These are phyloP conservation scores for Pseudozyma sp. DNA, from an alignment of 1,284 basidiomycete species.

Conservation along the genomic window DNA sequence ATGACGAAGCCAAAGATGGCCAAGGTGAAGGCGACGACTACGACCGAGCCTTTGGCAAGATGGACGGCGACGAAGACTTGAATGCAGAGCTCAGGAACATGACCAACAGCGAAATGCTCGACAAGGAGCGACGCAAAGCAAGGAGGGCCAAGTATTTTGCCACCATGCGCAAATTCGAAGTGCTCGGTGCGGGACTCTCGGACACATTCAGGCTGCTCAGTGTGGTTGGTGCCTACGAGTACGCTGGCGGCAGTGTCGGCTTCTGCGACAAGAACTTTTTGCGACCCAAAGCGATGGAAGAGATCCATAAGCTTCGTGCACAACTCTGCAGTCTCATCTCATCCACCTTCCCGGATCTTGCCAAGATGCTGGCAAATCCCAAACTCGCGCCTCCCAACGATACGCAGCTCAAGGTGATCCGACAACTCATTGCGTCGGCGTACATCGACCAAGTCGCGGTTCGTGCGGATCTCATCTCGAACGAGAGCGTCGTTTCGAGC, in stretches of 20 bases:
- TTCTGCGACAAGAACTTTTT: constrained; percentile 94
- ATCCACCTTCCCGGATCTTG: constrained; percentile 28
- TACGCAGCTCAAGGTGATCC: constrained; percentile 84
- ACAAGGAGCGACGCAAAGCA: constrained; percentile 74
- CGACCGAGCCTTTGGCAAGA: constrained; percentile 63
- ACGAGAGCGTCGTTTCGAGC: constrained; percentile 33
- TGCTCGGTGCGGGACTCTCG: constrained; percentile 84
- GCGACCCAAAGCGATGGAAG: constrained; percentile 96
- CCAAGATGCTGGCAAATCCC: constrained; percentile 39
- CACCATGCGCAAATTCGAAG: constrained; percentile 77
- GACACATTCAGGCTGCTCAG: constrained; percentile 90
- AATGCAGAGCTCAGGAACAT: constrained; percentile 71
- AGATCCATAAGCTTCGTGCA: constrained; percentile 94
- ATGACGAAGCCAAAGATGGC: constrained; percentile 71
- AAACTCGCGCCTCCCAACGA: constrained; percentile 56
- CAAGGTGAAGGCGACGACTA: constrained; percentile 75
- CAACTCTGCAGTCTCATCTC: constrained; percentile 73
- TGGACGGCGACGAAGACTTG: constrained; percentile 71
- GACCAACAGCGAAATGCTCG: constrained; percentile 74
- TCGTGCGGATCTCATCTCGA: constrained; percentile 81
- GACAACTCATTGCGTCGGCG: constrained; percentile 87
- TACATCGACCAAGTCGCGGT: constrained; percentile 97
- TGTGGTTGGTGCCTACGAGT: constrained; percentile 95
- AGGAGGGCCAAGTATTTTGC: constrained; percentile 75
- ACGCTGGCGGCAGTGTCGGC: constrained; percentile 78